Percentiles rank a stretch among this genome's conserved stretches.
These are phyloP conservation scores for Coemansia sp. DNA, from an alignment of 192 early-diverging fungal genomes.

Conservation along the genomic window DNA sequence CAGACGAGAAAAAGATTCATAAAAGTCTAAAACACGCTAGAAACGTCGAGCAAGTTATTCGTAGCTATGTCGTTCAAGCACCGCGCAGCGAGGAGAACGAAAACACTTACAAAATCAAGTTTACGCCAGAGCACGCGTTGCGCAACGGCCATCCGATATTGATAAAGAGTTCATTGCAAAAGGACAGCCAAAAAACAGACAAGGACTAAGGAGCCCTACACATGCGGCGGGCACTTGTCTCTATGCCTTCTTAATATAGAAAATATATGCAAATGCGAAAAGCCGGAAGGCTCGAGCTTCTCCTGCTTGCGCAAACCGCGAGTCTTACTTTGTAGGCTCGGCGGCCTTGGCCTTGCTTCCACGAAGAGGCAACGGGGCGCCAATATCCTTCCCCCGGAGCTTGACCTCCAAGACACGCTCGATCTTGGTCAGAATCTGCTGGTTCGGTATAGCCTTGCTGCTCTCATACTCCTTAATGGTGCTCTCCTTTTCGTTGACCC, in stretches of 20 bases:
- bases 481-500: slow-evolving; percentile 90
- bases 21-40: slow-evolving; percentile 36
- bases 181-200: neutral
- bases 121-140: slow-evolving; percentile 40
- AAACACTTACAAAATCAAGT: slow-evolving; percentile 30
- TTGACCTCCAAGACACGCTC: slow-evolving; percentile 86
- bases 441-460: slow-evolving; percentile 82
- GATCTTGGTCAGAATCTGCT: slow-evolving; percentile 83
- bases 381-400: slow-evolving; percentile 75
- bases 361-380: slow-evolving; percentile 48
- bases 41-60: slow-evolving; percentile 42
- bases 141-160: slow-evolving; percentile 43
- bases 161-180: slow-evolving; percentile 37
- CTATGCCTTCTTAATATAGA: too few relatives aligned
- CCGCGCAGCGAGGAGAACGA: slow-evolving; percentile 22
- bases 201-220: neutral
- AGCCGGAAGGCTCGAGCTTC: too few relatives aligned
- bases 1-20: slow-evolving; percentile 30
- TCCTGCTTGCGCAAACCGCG: too few relatives aligned
- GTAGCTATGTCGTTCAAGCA: slow-evolving; percentile 43
- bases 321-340: too few relatives aligned
- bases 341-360: slow-evolving; percentile 2
- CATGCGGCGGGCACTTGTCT: too few relatives aligned
- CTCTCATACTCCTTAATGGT: slow-evolving; percentile 89
- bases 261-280: too few relatives aligned